Conservation (phyloP, 2,329 filamentous ascomycete genomes). For the Botryotinia narcissicola region DNA sequence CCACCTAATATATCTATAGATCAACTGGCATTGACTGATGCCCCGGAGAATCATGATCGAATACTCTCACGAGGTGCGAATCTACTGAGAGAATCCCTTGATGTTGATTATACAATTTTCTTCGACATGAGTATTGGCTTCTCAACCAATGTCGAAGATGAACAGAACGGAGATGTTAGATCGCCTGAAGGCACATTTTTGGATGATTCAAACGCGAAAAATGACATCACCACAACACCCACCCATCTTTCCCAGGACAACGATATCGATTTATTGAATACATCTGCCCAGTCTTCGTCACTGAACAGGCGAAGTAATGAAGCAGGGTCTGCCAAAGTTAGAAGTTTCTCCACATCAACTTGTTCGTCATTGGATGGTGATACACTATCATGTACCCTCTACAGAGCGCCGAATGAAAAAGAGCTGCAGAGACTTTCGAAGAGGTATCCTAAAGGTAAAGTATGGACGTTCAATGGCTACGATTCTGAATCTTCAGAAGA, state of each 20-base stretch:
- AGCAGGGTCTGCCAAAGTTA: constrained; percentile 9
- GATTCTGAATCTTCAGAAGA: constrained; percentile 12
- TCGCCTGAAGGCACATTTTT: not conserved
- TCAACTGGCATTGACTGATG: not conserved
- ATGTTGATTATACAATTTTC: constrained; percentile 26
- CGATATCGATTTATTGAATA: not conserved
- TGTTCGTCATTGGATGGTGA: constrained; percentile 1
- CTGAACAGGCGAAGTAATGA: constrained; percentile 11
- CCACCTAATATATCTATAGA: not conserved
- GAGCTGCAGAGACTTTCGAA: constrained; percentile 11
- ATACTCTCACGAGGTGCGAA: constrained; percentile 22
- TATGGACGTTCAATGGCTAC: constrained; percentile 17
- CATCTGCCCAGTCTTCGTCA: not conserved
- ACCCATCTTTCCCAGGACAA: not conserved
- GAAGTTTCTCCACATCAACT: constrained; percentile 7
- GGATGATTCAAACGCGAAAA: not conserved
- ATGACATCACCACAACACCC: not conserved
- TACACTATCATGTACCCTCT: constrained; percentile 1
- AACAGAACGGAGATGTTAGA: not conserved
- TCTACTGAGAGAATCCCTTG: constrained; percentile 25
- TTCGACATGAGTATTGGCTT: constrained; percentile 21
- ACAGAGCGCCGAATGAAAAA: constrained; percentile 6
- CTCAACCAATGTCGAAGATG: not conserved
- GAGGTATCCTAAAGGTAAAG: constrained; percentile 12
- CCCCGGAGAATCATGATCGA: constrained; percentile 13